Conservation (phyloP, 2,329 filamentous ascomycete genomes). For the Alternaria ethzedia region DNA sequence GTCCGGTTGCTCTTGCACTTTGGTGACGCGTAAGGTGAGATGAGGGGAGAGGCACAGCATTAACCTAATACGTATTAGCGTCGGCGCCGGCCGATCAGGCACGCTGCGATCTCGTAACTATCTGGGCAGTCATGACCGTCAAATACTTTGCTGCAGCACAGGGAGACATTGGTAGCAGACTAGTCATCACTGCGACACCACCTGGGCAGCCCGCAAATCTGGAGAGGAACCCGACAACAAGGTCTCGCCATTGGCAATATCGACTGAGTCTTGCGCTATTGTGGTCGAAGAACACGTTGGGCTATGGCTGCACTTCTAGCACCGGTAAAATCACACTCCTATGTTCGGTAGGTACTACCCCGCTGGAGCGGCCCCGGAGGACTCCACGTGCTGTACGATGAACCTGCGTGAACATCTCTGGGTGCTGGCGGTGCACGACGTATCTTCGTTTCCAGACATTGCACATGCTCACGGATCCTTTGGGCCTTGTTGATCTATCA, state of each 20-base stretch:
- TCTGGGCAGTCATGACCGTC: not conserved
- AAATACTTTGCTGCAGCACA: not conserved
- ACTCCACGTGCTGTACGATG: not conserved
- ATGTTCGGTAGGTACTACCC: conserved; percentile 7
- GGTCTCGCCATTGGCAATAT: not conserved
- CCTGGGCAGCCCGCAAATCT: not conserved
- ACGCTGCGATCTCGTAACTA: not conserved
- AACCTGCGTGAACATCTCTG: not conserved
- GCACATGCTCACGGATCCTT: not conserved
- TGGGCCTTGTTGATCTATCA: not conserved
- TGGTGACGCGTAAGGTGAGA: not conserved
- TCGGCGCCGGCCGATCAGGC: not conserved
- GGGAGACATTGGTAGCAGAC: not conserved
- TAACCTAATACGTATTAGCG: not conserved
- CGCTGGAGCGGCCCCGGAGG: conserved; percentile 1
- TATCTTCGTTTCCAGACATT: not conserved
- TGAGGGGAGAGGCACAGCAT: not conserved
- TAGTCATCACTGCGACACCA: not conserved
- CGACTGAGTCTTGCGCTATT: not conserved
- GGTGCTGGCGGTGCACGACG: not conserved
- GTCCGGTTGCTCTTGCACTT: not conserved
- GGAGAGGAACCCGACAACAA: not conserved
- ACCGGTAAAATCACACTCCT: conserved; percentile 2
- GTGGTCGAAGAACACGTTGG: not conserved
- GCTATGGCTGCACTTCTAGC: conserved; percentile 2